phyloP scores from a whole-genome alignment of 2,329 filamentous ascomycete genomes.

The Cladosporium oxysporum region DNA sequence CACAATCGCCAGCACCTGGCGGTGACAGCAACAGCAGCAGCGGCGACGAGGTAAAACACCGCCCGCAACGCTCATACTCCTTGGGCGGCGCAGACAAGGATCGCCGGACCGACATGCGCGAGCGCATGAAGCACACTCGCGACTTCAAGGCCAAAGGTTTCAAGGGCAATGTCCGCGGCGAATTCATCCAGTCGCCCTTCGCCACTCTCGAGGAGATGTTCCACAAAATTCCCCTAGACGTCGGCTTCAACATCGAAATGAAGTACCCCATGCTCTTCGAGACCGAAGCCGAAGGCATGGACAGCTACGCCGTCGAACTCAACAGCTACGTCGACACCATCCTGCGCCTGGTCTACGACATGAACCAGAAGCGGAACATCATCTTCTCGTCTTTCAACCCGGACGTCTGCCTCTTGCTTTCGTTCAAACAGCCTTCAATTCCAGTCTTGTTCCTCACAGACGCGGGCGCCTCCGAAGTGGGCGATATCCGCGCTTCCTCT shows the following conservation, averaged over 20 bases:
- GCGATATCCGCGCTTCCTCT: conserved; percentile 86
- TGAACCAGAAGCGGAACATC: conserved; percentile 80
- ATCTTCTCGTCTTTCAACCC: conserved; percentile 98
- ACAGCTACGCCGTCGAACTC: conserved; percentile 90
- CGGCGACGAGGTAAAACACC: conserved; percentile 5
- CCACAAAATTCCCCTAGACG: conserved; percentile 73
- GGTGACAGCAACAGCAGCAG: conserved; percentile 23
- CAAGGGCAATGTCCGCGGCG: conserved; percentile 91
- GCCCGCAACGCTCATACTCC: conserved; percentile 57
- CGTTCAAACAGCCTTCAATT: conserved; percentile 96
- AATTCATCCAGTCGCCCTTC: conserved; percentile 94
- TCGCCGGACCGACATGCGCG: conserved; percentile 59
- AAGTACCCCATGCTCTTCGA: conserved; percentile 99
- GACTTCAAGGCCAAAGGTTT: conserved; percentile 94
- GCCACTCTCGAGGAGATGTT: conserved; percentile 95
- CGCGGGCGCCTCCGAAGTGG: conserved; percentile 76
- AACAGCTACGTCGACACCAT: conserved; percentile 97
- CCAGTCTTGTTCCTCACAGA: conserved; percentile 94
- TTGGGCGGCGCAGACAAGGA: conserved; percentile 52
- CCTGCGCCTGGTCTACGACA: conserved; percentile 83
- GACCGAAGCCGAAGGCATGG: conserved; percentile 93
- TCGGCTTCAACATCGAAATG: conserved; percentile 98
- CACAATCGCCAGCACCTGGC: conserved; percentile 46
- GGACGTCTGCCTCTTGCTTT: conserved; percentile 89
- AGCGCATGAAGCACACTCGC: conserved; percentile 95